Evolutionary conservation across 2,329 filamentous ascomycete species (phyloP).

Genomic region (Colletotrichum tamarilloi): DNA sequence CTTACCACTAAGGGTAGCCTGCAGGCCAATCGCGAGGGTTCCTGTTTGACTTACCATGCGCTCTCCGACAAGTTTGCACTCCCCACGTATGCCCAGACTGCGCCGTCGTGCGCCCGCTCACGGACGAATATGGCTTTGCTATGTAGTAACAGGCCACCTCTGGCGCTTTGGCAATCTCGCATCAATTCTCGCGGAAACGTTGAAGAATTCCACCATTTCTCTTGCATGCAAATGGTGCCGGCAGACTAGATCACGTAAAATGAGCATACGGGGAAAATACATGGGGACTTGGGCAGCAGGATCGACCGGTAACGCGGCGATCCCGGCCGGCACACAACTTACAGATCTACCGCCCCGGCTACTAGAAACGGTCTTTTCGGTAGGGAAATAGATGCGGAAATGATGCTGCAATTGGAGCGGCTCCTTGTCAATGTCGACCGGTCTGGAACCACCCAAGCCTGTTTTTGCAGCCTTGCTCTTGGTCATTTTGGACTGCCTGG

Average conservation of each 20-base stretch:
- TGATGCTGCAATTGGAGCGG: constrained; percentile 51
- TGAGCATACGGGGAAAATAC: constrained; percentile 6
- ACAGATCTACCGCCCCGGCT: constrained; percentile 73
- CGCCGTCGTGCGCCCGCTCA: constrained; percentile 17
- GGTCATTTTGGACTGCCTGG: constrained; percentile 46
- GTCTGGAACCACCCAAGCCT: constrained; percentile 7
- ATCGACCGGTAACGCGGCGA: constrained; percentile 29
- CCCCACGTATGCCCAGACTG: constrained; percentile 85
- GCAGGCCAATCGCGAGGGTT: constrained; percentile 37
- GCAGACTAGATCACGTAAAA: constrained; percentile 61
- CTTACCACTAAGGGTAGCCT: neutral
- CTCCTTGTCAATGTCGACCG: constrained; percentile 21
- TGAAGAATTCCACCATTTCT: constrained; percentile 75
- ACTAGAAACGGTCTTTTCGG: constrained; percentile 71
- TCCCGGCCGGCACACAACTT: constrained; percentile 43
- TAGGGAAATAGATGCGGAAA: constrained; percentile 86
- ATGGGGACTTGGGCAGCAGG: constrained; percentile 18
- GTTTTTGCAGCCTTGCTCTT: constrained; percentile 41
- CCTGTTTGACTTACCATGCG: constrained; percentile 76
- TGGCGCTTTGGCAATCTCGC: constrained; percentile 78
- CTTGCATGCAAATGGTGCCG: constrained; percentile 85
- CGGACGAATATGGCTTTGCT: constrained; percentile 78
- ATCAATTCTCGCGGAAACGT: constrained; percentile 79
- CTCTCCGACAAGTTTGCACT: constrained; percentile 94
- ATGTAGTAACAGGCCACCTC: constrained; percentile 83